Evolutionary conservation across 805 yeast species (phyloP).

Genomic region (Sugiyamaella chiloensis): DNA sequence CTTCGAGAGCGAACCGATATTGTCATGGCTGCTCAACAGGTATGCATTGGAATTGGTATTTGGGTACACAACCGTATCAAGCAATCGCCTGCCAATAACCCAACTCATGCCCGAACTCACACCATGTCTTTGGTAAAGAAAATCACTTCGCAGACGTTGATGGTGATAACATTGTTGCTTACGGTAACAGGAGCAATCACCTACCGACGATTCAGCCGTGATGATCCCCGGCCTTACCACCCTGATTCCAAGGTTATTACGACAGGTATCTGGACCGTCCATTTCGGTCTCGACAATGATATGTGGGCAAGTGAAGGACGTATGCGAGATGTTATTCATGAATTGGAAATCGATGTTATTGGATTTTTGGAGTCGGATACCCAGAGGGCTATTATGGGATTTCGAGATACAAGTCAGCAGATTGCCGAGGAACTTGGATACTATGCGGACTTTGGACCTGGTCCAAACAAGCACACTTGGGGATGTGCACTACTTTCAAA

Average conservation of each 20-base stretch:
- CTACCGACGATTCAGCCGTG: slow-evolving; percentile 54
- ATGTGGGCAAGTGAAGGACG: slow-evolving; percentile 96
- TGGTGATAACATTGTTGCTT: slow-evolving; percentile 38
- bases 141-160: slow-evolving; percentile 25
- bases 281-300: slow-evolving; percentile 94
- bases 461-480: slow-evolving; percentile 98
- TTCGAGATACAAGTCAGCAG: slow-evolving; percentile 87
- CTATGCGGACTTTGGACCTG: slow-evolving; percentile 97
- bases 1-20: slow-evolving; percentile 86
- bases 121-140: slow-evolving; percentile 24
- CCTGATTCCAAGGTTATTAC: slow-evolving; percentile 71
- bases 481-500: slow-evolving; percentile 90
- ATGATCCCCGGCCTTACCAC: slow-evolving; percentile 64
- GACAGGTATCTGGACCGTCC: slow-evolving; percentile 98
- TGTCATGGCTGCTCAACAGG: slow-evolving; percentile 56
- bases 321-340: slow-evolving; percentile 78
- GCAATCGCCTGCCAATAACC: slow-evolving; percentile 17
- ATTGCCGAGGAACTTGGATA: slow-evolving; percentile 89
- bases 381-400: slow-evolving; percentile 90
- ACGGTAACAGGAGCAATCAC: slow-evolving; percentile 51
- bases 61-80: slow-evolving; percentile 28
- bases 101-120: slow-evolving; percentile 17
- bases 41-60: slow-evolving; percentile 53
- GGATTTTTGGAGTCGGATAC: slow-evolving; percentile 93
- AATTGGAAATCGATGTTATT: slow-evolving; percentile 85